A percentile compares a stretch with the other conserved stretches of the same genome.
These are phyloP conservation scores for Gryganskiella cystojenkinii DNA, from an alignment of 192 early-diverging fungal species.

Conservation along the genomic window DNA sequence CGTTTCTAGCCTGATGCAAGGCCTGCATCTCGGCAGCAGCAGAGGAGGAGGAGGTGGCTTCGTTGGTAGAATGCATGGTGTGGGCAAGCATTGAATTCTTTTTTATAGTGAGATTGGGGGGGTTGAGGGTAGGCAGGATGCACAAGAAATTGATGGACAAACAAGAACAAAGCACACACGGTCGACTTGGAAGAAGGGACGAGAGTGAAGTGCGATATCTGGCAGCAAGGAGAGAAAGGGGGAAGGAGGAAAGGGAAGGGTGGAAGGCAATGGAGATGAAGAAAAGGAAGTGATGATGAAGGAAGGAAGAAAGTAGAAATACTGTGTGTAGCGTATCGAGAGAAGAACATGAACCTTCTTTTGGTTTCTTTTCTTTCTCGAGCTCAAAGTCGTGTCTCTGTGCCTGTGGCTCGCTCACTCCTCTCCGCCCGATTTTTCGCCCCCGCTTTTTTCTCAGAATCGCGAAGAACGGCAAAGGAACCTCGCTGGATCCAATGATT, in stretches of 20 bases:
- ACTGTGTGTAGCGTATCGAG: too few species aligned
- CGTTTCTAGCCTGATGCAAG: conserved; percentile 44
- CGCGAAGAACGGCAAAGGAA: too few species aligned
- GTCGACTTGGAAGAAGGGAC: neutral
- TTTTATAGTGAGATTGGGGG: neutral
- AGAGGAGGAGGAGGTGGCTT: conserved; percentile 6
- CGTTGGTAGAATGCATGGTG: conserved; percentile 40
- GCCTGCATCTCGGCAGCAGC: conserved; percentile 41
- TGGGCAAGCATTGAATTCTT: conserved; percentile 16
- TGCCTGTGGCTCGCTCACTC: too few species aligned
- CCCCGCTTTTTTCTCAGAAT: too few species aligned
- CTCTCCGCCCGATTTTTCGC: too few species aligned
- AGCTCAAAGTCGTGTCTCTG: too few species aligned
- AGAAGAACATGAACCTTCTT: too few species aligned
- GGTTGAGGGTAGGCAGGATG: neutral
- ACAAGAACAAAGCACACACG: neutral
- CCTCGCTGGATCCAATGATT: too few species aligned
- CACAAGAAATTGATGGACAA: conserved; percentile 1
- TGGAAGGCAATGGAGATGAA: neutral
- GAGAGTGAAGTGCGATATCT: neutral
- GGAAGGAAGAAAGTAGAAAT: conserved; percentile 3
- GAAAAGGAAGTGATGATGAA: neutral
- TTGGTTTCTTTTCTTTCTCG: too few species aligned
- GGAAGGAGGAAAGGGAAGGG: neutral
- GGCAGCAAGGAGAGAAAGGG: neutral